Percentiles rank a stretch among this genome's conserved stretches.
phyloP scores from a whole-genome alignment of 495 filamentous ascomycete genomes.

The Penicillium desertorum region DNA sequence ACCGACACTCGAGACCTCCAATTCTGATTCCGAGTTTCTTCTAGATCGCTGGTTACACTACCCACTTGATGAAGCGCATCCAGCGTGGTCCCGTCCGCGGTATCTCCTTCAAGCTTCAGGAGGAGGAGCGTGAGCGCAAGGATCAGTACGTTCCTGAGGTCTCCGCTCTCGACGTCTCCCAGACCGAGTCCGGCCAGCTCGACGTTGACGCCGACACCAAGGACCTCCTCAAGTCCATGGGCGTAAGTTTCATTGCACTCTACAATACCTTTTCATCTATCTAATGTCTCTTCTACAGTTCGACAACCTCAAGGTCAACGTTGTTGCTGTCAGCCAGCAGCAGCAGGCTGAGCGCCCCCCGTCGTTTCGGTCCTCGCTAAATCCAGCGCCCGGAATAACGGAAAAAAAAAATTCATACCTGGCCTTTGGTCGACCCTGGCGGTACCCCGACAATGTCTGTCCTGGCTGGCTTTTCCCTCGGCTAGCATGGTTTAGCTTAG shows the following conservation, averaged over 20 bases:
- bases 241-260: constrained; percentile 64
- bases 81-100: constrained; percentile 98
- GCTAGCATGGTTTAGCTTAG: constrained; percentile 38
- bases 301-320: constrained; percentile 94
- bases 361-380: constrained; percentile 59
- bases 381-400: constrained; percentile 24
- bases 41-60: constrained; percentile 98
- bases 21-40: constrained; percentile 11
- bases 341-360: constrained; percentile 76
- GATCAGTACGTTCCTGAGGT: constrained; percentile 99
- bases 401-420: constrained; percentile 35
- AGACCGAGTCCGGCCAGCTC: constrained; percentile 86
- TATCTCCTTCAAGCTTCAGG: constrained; percentile 99
- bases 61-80: constrained; percentile 91
- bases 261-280: neutral
- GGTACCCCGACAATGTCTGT: constrained; percentile 29
- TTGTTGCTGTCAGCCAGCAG: constrained; percentile 83
- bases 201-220: constrained; percentile 97
- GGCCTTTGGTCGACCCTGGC: constrained; percentile 40
- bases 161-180: constrained; percentile 94
- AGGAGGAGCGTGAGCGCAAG: constrained; percentile 99
- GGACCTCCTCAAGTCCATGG: constrained; percentile 95
- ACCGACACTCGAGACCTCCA: neutral
- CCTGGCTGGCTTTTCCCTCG: constrained; percentile 24
- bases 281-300: constrained; percentile 60